Percentiles rank a stretch among this genome's conserved stretches.
These are phyloP conservation scores for Schizophyllum commune DNA, from an alignment of 1,284 basidiomycete genomes.

Conservation along the genomic window DNA sequence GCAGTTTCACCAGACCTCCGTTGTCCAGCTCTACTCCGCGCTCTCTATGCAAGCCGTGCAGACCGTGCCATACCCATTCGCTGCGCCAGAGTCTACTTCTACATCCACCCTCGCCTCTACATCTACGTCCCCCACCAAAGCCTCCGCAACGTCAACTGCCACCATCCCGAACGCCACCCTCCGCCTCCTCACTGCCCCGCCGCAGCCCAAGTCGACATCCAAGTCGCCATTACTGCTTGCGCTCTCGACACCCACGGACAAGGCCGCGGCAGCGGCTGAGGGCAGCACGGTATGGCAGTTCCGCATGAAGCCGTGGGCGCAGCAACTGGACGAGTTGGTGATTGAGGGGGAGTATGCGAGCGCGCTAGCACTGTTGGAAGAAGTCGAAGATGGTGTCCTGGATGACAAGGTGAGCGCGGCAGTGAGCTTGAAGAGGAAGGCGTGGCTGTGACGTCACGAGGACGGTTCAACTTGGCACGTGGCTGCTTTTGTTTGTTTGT, in stretches of 20 bases:
- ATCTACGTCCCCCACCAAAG: background rate
- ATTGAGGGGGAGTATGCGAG: conserved; percentile 67
- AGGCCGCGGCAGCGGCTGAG: conserved; percentile 47
- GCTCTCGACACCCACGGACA: conserved; percentile 69
- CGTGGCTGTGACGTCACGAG: too few relatives aligned
- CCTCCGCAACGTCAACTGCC: conserved; percentile 12
- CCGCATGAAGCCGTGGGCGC: conserved; percentile 63
- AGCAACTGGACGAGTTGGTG: conserved; percentile 84
- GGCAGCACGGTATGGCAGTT: conserved; percentile 79
- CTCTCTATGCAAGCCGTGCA: conserved; percentile 64
- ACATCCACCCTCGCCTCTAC: too few relatives aligned
- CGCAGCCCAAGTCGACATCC: conserved; percentile 41
- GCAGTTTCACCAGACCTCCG: conserved; percentile 33
- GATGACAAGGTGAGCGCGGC: conserved; percentile 54
- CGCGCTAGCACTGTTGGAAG: conserved; percentile 76
- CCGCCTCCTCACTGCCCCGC: conserved; percentile 50
- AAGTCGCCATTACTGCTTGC: conserved; percentile 37
- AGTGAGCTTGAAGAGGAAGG: too few relatives aligned
- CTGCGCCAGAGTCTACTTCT: background rate
- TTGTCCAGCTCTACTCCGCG: conserved; percentile 75
- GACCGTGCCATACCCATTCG: conserved; percentile 60
- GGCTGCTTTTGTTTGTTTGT: too few relatives aligned
- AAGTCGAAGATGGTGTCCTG: conserved; percentile 52
- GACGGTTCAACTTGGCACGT: too few relatives aligned
- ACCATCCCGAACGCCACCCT: conserved; percentile 38